Conservation (phyloP, 1,139 yeast genomes). For the Hemisphaericaspora xylofermentans region DNA sequence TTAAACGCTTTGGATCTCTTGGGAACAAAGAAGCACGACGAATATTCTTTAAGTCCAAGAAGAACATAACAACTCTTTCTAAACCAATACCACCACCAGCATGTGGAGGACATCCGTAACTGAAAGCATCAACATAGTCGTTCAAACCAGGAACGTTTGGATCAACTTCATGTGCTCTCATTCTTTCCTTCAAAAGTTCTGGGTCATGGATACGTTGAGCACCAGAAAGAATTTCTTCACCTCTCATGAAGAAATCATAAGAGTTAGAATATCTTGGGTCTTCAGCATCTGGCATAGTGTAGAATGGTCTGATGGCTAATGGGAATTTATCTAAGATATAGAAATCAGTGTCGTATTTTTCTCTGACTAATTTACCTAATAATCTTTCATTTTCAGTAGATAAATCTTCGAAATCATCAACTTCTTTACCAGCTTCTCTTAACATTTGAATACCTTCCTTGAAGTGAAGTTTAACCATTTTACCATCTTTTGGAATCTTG, state of each 20-base stretch:
- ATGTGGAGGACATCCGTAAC: conserved; percentile 96
- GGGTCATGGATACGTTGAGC: conserved; percentile 99
- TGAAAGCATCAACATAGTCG: conserved; percentile 91
- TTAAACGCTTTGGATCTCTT: conserved; percentile 93
- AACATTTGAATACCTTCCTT: conserved; percentile 88
- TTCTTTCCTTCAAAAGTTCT: conserved; percentile 74
- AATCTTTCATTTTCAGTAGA: conserved; percentile 92
- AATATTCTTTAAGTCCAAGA: conserved; percentile 91
- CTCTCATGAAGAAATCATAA: conserved; percentile 99
- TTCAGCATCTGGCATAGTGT: conserved; percentile 97
- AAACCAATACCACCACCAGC: conserved; percentile 99
- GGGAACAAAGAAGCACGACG: conserved; percentile 98
- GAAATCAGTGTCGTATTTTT: conserved; percentile 94
- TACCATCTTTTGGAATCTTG: conserved; percentile 82
- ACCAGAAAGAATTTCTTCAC: conserved; percentile 97
- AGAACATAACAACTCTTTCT: conserved; percentile 98
- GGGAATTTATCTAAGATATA: conserved; percentile 98
- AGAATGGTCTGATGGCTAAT: conserved; percentile 92
- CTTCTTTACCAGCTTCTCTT: conserved; percentile 77
- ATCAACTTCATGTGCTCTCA: conserved; percentile 79
- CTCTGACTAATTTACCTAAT: conserved; percentile 88
- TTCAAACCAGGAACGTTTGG: conserved; percentile 77
- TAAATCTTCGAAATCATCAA: conserved; percentile 85
- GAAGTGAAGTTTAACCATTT: conserved; percentile 87
- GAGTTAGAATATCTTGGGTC: conserved; percentile 92